Evolutionary conservation across 495 filamentous ascomycete genomes (phyloP).

Genomic region (Cenococcum geophilum): DNA sequence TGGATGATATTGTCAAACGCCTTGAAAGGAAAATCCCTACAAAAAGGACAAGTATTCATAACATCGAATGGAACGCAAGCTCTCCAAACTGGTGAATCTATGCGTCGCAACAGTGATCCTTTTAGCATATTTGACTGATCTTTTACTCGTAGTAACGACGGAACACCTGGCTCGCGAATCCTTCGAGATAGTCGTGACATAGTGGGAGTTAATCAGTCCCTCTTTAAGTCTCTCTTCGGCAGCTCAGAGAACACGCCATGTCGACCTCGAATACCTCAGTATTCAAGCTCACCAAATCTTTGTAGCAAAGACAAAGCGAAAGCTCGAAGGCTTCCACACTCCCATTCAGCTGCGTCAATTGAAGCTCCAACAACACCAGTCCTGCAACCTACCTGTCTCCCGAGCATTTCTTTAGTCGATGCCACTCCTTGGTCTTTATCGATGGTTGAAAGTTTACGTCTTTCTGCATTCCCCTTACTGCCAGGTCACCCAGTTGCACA

Average conservation of each 20-base stretch:
- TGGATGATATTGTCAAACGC: constrained; percentile 25
- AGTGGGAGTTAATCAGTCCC: background rate
- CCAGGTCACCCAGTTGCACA: constrained; percentile 3
- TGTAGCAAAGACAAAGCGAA: background rate
- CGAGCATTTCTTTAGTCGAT: constrained; percentile 15
- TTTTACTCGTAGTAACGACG: constrained; percentile 3
- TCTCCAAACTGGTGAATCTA: constrained; percentile 16
- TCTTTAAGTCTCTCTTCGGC: background rate
- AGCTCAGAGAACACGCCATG: background rate
- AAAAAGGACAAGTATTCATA: constrained; percentile 27
- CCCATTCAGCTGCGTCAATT: constrained; percentile 24
- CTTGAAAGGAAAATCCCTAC: constrained; percentile 17
- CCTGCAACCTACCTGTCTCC: constrained; percentile 14
- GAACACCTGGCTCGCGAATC: constrained; percentile 10
- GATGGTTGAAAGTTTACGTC: constrained; percentile 23
- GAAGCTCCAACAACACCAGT: constrained; percentile 6
- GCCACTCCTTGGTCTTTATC: constrained; percentile 16
- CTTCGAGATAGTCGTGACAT: constrained; percentile 1
- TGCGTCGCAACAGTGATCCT: background rate
- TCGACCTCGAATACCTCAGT: constrained; percentile 5
- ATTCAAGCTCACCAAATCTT: constrained; percentile 22
- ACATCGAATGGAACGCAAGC: constrained; percentile 25
- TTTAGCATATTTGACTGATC: background rate
- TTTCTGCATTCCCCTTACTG: constrained; percentile 18
- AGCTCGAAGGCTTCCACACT: constrained; percentile 18